Base-by-base conservation (phyloP, 805 yeast species). In the Yarrowia divulgata region DNA sequence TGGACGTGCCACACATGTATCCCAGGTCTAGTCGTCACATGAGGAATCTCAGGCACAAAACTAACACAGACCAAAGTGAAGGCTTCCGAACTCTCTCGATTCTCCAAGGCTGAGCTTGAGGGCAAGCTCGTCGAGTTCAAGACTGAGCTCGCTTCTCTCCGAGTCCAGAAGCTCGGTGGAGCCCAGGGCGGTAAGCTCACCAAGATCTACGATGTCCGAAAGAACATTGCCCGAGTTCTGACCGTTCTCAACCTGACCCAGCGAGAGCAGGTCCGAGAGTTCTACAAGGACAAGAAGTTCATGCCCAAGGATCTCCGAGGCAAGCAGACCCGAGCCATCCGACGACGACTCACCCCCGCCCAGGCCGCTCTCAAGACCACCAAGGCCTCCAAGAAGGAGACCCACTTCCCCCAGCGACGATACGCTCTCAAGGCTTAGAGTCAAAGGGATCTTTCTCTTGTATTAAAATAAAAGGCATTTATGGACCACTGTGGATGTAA, bases 301-400 rank as follows among this genome's bases (percentile, higher is more conserved):
- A 87, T 88, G 83, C 98, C 99, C 87, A 93, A 94, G 88, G 98
- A 93, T 83, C 88, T 95, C 86, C 94, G 98, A 87, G 97, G 93
- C 79, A 95, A 95, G 94, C 91, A 95, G 90, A 95, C 99, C 85
- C 94, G 98, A 90, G 98, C 99, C 84, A 85, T 94, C 85, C 94
- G 99, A 91, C 91, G 98, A 88, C 88, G 89, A 81, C 88, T 95
- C 81, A 88, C 98, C 83, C 86, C 90, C 81, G 83, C 84, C 84
- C 97, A 95, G 87, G 89, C 91, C 82, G 80, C 87, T 78, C 85
- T 85, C 82, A 83, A 85, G 82, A 94, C 98, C 80, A 90, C 84
- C 78, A 93, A 90, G 88, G 92, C 93, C 82, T 87, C 87, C 85
- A 95, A 95, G 93, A 89, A 87, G 85, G 87, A 87, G 80, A 87